Evolutionary conservation across 768 basidiomycete species (phyloP), one percentile per base, ranked within the genome.

Genomic region (Mycena belliarum): DNA sequence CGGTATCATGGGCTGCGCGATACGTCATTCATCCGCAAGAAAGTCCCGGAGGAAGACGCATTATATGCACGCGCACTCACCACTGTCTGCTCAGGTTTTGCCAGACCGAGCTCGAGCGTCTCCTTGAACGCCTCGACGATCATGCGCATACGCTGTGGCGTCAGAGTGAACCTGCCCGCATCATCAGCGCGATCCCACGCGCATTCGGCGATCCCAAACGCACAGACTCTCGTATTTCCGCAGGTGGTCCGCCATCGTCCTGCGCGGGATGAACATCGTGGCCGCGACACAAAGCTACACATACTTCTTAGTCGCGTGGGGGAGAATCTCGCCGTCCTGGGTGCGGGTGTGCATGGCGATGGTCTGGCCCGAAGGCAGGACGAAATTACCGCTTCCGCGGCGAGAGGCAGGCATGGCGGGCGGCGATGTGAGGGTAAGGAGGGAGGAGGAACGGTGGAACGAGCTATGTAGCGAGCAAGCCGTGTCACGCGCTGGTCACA

Each of bases 111-210:
- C 66, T 97, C 95, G 25, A 99, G 82, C 2, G 91, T 86, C 45
- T 98, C 95, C 70, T 93, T 87, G 79, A 99, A 95, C 0, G 95
- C 91, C 70, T 97, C 93, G 24, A 95, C 94, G 68, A 98, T 97
- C 85, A 95, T 96, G 46, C 93, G 82, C 94, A 95, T 95, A 57
- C 93, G 75, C 71, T 93, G 93, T 16, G 93, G 91, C 9, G 91
- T 94, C 63, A 95, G 72, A 14, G 89, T 91, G 72, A 94, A 93
- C 66, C 90, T 91, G 67, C 8, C 10, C 8, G 5, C 46, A 46
- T 42, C 47, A 45, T 59, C 61, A 45, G 43, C 52, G 20, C 32
- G 41, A 50, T 52, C 50, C 44, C 12, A 28, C 24, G 29, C 41
- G 47, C 40, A 35, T n/a, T 32, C 12, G 29, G 29, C 6, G 43